phyloP scores from a whole-genome alignment of 148 eudicot genomes.

The Limonium bicolor region DNA sequence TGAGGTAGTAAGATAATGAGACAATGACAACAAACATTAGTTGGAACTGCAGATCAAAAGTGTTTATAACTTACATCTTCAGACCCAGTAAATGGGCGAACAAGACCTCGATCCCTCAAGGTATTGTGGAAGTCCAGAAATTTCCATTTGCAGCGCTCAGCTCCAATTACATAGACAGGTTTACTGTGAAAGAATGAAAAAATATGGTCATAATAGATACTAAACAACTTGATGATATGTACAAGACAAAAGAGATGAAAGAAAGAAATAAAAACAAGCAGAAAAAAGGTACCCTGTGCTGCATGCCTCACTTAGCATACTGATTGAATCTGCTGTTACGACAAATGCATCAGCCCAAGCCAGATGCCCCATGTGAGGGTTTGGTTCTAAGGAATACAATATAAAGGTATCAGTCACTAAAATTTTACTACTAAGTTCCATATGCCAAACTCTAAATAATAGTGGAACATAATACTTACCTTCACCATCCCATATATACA shows the following conservation, averaged over 20 bases:
- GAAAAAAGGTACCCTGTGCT: slow-evolving; percentile 71
- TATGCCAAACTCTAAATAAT: not conserved
- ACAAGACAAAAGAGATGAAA: not conserved
- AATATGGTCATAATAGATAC: not conserved
- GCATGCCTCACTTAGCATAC: slow-evolving; percentile 98
- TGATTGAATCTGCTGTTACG: slow-evolving; percentile 88
- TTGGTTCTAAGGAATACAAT: slow-evolving; percentile 43
- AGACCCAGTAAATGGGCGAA: slow-evolving; percentile 82
- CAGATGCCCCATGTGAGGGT: slow-evolving; percentile 94
- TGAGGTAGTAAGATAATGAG: too few species aligned
- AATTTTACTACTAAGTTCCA: not conserved
- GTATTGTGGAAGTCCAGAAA: slow-evolving; percentile 67
- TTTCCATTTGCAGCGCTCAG: slow-evolving; percentile 93
- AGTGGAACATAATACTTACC: slow-evolving; percentile 27
- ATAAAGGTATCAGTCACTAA: slow-evolving; percentile 1
- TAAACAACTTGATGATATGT: not conserved
- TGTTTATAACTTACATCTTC: slow-evolving; percentile 70
- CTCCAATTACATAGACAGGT: slow-evolving; percentile 91
- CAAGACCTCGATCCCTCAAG: slow-evolving; percentile 71
- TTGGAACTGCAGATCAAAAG: too few species aligned
- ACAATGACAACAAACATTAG: too few species aligned
- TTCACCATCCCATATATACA: slow-evolving; percentile 88
- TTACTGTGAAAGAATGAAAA: slow-evolving; percentile 34
- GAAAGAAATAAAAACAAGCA: not conserved
- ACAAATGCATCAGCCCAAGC: slow-evolving; percentile 98